phyloP scores from a whole-genome alignment of 768 basidiomycete genomes.

The Austroboletus eburneus region DNA sequence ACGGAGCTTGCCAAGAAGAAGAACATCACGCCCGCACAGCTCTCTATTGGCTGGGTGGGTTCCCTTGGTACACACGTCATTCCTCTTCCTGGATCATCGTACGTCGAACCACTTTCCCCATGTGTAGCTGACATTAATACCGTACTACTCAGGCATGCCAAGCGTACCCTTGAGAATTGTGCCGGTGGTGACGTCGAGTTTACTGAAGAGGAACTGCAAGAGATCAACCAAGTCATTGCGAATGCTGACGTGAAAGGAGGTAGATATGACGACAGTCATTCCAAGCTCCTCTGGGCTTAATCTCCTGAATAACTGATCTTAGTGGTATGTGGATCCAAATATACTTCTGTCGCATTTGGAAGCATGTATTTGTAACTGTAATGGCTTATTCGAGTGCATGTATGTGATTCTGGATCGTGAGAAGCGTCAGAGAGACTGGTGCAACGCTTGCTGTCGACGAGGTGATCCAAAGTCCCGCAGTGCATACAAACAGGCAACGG shows the following conservation, averaged over 20 bases:
- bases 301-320: no score
- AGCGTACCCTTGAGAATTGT: constrained; percentile 44
- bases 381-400: no score
- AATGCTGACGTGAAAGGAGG: constrained; percentile 35
- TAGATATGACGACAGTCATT: no score
- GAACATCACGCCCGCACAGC: constrained; percentile 40
- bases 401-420: no score
- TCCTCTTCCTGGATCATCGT: constrained; percentile 48
- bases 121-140: constrained; percentile 2
- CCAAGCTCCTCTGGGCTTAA: no score
- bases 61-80: constrained; percentile 41
- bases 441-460: no score
- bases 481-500: no score
- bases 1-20: constrained; percentile 39
- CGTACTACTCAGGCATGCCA: constrained; percentile 22
- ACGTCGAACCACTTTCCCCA: constrained; percentile 12
- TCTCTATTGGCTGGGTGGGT: constrained; percentile 43
- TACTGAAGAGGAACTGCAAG: constrained; percentile 35
- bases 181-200: constrained; percentile 42
- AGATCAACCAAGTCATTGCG: constrained; percentile 38
- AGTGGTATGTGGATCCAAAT: no score
- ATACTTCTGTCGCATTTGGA: no score
- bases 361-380: no score
- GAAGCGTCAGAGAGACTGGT: no score
- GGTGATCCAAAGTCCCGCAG: no score